Conservation (phyloP, 345 rosid species). For the Cardamine chenopodiifolia region DNA sequence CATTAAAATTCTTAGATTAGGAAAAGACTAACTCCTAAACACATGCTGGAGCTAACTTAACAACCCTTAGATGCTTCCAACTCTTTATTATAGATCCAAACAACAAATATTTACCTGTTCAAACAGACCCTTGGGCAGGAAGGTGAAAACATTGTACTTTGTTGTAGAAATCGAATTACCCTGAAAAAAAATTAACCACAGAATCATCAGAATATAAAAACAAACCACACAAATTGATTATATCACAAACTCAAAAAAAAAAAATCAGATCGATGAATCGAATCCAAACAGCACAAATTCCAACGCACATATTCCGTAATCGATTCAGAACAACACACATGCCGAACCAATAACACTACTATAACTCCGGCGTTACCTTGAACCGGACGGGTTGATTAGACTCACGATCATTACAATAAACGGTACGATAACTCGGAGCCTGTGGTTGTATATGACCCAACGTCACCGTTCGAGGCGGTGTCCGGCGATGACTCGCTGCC, state of each 20-base stretch:
- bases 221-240: not conserved
- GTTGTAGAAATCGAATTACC: constrained; percentile 94
- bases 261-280: constrained; percentile 14
- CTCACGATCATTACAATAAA: constrained; percentile 92
- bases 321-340: not conserved
- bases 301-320: constrained; percentile 3
- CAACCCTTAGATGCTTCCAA: not conserved
- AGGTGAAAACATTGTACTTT: constrained; percentile 92
- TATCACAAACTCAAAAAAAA: not conserved
- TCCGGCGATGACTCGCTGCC: constrained; percentile 47
- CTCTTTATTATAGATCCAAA: not conserved
- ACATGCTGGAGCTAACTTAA: constrained; percentile 9
- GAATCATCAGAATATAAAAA: not conserved
- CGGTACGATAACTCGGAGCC: constrained; percentile 91
- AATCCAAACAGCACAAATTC: constrained; percentile 10
- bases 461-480: constrained; percentile 68
- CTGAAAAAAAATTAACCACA: constrained; percentile 47
- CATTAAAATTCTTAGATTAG: not conserved
- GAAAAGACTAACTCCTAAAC: not conserved
- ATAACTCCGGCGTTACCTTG: constrained; percentile 55
- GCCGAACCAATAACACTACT: not conserved
- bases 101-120: constrained; percentile 75
- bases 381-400: constrained; percentile 78
- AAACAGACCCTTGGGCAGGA: constrained; percentile 94
- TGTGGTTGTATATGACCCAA: constrained; percentile 96